phyloP scores from a whole-genome alignment of 345 rosid species.

The Atalantia buxifolia region DNA sequence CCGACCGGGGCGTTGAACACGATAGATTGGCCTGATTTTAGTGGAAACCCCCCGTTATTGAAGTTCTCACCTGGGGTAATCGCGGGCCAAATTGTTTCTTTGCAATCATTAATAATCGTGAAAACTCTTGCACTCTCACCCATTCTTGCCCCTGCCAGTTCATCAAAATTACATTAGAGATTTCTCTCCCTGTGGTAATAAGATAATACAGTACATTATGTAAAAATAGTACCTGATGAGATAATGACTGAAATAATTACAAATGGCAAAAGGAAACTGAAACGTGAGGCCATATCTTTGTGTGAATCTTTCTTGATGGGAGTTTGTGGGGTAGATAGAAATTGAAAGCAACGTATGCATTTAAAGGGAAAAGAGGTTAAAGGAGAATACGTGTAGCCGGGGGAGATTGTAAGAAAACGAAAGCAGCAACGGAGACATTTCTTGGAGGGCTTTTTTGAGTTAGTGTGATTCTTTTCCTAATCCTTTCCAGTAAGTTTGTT shows the following conservation, averaged over 20 bases:
- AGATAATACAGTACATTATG: not conserved
- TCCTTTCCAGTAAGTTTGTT: conserved; percentile 35
- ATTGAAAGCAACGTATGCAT: not conserved
- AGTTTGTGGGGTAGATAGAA: not conserved
- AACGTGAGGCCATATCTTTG: conserved; percentile 30
- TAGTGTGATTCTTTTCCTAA: conserved; percentile 47
- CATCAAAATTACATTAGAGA: not conserved
- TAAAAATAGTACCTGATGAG: conserved; percentile 38
- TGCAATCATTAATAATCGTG: conserved; percentile 66
- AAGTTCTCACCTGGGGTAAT: conserved; percentile 54
- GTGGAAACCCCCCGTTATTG: conserved; percentile 53
- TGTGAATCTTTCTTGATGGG: not conserved
- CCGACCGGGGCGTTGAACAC: conserved; percentile 56
- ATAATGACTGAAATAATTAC: conserved; percentile 25
- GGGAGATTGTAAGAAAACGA: conserved; percentile 1
- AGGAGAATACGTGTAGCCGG: conserved; percentile 49
- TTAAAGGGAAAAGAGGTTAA: conserved; percentile 17
- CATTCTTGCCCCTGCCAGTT: conserved; percentile 34
- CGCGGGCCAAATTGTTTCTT: conserved; percentile 77
- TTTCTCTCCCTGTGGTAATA: not conserved
- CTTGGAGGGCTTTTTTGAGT: conserved; percentile 1
- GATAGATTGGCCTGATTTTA: conserved; percentile 56
- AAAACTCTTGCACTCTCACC: conserved; percentile 51
- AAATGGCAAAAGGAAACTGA: conserved; percentile 22
- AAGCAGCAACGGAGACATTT: not conserved